phyloP scores from a whole-genome alignment of 2,329 filamentous ascomycete genomes.

The Diaporthe capsici region DNA sequence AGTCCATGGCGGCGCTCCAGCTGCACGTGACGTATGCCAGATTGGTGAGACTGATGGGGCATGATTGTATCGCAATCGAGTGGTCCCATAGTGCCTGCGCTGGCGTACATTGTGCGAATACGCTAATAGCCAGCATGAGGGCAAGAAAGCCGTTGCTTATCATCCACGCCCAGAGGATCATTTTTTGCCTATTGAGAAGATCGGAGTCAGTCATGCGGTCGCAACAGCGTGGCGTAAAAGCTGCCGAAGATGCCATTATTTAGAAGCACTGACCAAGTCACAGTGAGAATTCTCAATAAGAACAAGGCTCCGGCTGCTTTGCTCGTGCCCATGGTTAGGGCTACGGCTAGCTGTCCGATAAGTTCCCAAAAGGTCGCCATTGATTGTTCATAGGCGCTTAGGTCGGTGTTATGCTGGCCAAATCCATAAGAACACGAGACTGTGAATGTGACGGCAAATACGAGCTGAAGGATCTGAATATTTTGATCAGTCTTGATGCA shows the following conservation, averaged over 20 bases:
- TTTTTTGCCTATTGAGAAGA: constrained; percentile 5
- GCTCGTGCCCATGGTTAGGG: constrained; percentile 21
- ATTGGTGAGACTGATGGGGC: constrained; percentile 24
- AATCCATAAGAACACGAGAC: constrained; percentile 27
- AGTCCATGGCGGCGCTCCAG: constrained; percentile 33
- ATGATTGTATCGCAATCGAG: background rate
- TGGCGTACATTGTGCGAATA: constrained; percentile 21
- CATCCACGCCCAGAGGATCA: constrained; percentile 29
- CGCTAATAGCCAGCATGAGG: background rate
- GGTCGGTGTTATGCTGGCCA: constrained; percentile 30
- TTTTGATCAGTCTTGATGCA: background rate
- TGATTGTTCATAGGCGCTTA: background rate
- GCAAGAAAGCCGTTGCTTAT: constrained; percentile 17
- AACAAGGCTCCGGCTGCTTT: constrained; percentile 17
- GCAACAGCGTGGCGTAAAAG: too few relatives aligned
- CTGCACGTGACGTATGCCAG: constrained; percentile 23
- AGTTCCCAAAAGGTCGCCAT: constrained; percentile 29
- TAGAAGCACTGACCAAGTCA: constrained; percentile 8
- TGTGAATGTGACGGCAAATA: constrained; percentile 10
- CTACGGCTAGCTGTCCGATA: constrained; percentile 15
- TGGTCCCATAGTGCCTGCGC: constrained; percentile 21
- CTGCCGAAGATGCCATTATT: background rate
- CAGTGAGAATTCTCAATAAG: constrained; percentile 19
- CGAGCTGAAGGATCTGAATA: background rate
- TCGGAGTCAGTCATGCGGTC: background rate